Evolutionary conservation across 1,139 yeast genomes (phyloP), one percentile per base, ranked within the genome.

Genomic region (Scheffersomyces insectosa): DNA sequence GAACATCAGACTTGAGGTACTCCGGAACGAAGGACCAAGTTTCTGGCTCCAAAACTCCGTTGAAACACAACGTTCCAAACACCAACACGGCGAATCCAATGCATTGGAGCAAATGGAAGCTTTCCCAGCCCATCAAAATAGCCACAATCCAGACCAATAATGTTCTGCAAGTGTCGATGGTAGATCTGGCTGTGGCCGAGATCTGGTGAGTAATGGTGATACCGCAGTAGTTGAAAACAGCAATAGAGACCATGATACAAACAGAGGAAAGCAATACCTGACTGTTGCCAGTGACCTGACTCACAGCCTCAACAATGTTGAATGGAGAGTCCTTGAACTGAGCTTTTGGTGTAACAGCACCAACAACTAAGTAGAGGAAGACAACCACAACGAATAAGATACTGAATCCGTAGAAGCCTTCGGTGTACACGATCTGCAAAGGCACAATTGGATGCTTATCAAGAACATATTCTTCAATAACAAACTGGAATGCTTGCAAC

Each of bases 101-200:
- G 28, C 83, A 66, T 60, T 88, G 95, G 47, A 84, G 63, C 32
- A 69, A 59, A 30, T 75, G 72, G 66, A 86, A 87, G 1, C 71
- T 55, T 63, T 88, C 95, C 95, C 95, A 88, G 3, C 95, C 95
- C 54, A 87, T 60, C n/a, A 65, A 42, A 44, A 87, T 66, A 0
- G 95, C 88, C n/a, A 85, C 75, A 1, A 82, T 41, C 95, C 95
- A 88, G 15, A 88, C 91, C 33, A 85, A 66, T 35, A 86, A 66
- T 0, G 95, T 87, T 54, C 95, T 75, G 49, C 88, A 83, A 0
- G 91, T 83, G 57, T 88, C 95, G 37, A 88, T 79, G 1, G 95
- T 88, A 14, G 90, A 82, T 57, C 95, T 73, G 3, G 93, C 76
- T 0, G 95, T 87, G 30, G 95, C 95, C 41, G 87, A 82, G 41